These are phyloP conservation scores for Craterostigma plantagineum DNA, from an alignment of 257 asterid species.

Conservation along the genomic window DNA sequence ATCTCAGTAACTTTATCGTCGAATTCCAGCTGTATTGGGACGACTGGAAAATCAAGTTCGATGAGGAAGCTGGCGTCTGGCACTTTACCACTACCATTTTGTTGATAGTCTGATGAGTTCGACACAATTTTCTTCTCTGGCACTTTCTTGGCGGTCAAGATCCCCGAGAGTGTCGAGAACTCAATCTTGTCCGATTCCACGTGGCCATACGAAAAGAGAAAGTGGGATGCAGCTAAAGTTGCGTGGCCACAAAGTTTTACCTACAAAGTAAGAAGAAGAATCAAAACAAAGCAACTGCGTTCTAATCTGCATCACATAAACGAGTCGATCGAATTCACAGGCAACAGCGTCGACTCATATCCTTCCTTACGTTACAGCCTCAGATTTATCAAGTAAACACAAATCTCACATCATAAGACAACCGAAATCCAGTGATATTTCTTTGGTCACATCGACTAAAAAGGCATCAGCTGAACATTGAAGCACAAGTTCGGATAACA, in stretches of 20 bases:
- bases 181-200: constrained; percentile 40
- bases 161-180: constrained; percentile 59
- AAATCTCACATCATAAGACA: no score
- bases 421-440: no score
- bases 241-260: constrained; percentile 89
- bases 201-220: constrained; percentile 34
- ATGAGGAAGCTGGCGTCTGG: constrained; percentile 25
- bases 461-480: no score
- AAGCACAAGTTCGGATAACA: no score
- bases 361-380: no score
- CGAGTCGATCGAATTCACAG: no score
- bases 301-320: no score
- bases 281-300: not conserved
- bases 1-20: constrained; percentile 15
- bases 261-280: constrained; percentile 18
- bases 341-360: no score
- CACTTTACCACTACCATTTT: constrained; percentile 16
- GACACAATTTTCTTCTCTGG: constrained; percentile 6
- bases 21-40: constrained; percentile 11
- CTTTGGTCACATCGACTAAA: no score
- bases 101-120: constrained; percentile 7
- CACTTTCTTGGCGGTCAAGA: constrained; percentile 47
- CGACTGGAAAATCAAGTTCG: constrained; percentile 67
- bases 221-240: constrained; percentile 73
- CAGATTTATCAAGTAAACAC: no score